Conservation (phyloP, 2,329 filamentous ascomycete species). For the Gliomastix tumulicola region DNA sequence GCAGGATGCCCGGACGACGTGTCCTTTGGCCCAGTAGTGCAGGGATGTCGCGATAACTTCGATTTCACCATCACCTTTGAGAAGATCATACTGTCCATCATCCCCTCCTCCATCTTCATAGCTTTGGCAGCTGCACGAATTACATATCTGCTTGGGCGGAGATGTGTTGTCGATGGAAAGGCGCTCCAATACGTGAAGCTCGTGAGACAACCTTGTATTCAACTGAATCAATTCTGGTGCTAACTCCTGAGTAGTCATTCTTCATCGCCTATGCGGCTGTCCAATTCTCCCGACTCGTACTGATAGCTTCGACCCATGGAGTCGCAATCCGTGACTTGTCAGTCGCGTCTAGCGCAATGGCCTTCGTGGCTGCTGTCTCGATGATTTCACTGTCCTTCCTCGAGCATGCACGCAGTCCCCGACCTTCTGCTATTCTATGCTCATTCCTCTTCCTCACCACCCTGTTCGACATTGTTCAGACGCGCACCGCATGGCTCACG, state of each 20-base stretch:
- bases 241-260: conserved; percentile 9
- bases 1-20: conserved; percentile 24
- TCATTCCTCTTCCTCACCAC: conserved; percentile 32
- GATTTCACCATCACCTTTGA: conserved; percentile 45
- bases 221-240: neutral
- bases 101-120: conserved; percentile 32
- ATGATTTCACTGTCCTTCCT: conserved; percentile 20
- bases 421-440: conserved; percentile 34
- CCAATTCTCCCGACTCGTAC: conserved; percentile 20
- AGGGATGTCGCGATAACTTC: conserved; percentile 38
- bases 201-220: conserved; percentile 9
- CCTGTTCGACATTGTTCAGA: conserved; percentile 33
- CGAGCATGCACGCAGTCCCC: conserved; percentile 26
- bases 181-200: conserved; percentile 22
- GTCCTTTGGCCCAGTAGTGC: conserved; percentile 34
- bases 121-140: conserved; percentile 22
- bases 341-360: conserved; percentile 14
- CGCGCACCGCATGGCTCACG: conserved; percentile 33
- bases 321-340: conserved; percentile 13
- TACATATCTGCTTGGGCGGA: conserved; percentile 18
- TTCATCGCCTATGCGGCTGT: conserved; percentile 16
- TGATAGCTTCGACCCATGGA: conserved; percentile 13
- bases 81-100: conserved; percentile 34
- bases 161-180: conserved; percentile 23
- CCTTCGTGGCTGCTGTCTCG: conserved; percentile 17